Percentiles rank a stretch among this genome's conserved stretches.
Evolutionary conservation across 179 eudicot species (phyloP).

Genomic region (Spergularia azorica): DNA sequence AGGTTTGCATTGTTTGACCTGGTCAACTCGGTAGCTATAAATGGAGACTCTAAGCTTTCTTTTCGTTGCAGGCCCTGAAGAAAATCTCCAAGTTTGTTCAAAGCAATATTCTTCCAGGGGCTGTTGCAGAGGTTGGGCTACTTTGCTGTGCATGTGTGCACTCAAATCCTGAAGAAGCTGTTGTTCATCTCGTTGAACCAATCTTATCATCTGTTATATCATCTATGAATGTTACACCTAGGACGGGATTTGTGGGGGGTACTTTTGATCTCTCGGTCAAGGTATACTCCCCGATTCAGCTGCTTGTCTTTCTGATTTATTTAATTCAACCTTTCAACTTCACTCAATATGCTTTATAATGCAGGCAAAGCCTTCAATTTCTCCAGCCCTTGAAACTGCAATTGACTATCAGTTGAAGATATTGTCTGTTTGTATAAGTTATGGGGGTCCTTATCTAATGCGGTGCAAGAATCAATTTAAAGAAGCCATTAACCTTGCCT

Average conservation of each 20-base stretch:
- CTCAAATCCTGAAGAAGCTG: slow-evolving; percentile 81
- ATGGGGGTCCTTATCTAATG: slow-evolving; percentile 83
- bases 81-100: slow-evolving; percentile 89
- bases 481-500: slow-evolving; percentile 76
- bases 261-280: slow-evolving; percentile 52
- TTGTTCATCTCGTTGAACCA: slow-evolving; percentile 77
- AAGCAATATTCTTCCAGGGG: slow-evolving; percentile 96
- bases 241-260: slow-evolving; percentile 71
- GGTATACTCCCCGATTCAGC: slow-evolving; percentile 41
- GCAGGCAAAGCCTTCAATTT: slow-evolving; percentile 70
- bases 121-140: slow-evolving; percentile 95
- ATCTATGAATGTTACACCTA: slow-evolving; percentile 80
- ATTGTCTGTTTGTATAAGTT: slow-evolving; percentile 87
- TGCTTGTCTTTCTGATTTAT: slow-evolving; percentile 13
- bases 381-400: slow-evolving; percentile 95
- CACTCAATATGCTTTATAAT: slow-evolving; percentile 15
- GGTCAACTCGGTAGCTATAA: slow-evolving; percentile 13
- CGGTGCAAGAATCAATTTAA: slow-evolving; percentile 66
- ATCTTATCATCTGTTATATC: slow-evolving; percentile 63
- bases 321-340: not conserved
- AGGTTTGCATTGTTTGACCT: slow-evolving; percentile 48
- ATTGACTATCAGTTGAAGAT: slow-evolving; percentile 89
- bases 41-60: slow-evolving; percentile 3
- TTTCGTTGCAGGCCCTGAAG: slow-evolving; percentile 68
- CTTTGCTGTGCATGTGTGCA: slow-evolving; percentile 98